These are phyloP conservation scores for Eucalyptus cladocalyx DNA, from an alignment of 345 rosid species.

Conservation along the genomic window DNA sequence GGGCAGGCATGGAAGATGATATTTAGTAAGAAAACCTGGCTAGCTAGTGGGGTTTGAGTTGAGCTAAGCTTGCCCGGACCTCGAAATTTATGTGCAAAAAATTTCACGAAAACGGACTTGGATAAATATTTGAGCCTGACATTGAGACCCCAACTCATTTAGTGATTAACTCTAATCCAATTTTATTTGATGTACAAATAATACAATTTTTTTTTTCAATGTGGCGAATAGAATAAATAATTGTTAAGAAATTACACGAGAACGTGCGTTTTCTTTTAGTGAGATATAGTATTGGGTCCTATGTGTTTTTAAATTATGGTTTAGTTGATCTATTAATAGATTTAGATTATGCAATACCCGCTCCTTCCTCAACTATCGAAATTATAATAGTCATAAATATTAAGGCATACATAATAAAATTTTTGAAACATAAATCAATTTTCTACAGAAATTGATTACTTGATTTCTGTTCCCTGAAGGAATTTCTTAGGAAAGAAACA, in stretches of 20 bases:
- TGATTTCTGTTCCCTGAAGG: accelerated
- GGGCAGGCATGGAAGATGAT: background rate
- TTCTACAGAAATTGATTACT: accelerated
- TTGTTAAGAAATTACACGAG: background rate
- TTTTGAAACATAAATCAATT: too few relatives aligned
- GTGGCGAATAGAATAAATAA: background rate
- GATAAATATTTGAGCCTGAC: background rate
- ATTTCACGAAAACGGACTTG: background rate
- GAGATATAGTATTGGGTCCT: background rate
- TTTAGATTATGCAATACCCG: background rate
- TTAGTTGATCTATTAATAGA: background rate
- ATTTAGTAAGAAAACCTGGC: background rate
- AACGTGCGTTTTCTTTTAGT: background rate
- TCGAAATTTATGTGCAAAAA: background rate
- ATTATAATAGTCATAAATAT: background rate
- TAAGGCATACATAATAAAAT: accelerated
- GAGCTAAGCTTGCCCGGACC: background rate
- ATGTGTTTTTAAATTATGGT: background rate
- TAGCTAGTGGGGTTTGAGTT: background rate
- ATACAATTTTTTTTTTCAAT: background rate
- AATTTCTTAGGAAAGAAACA: accelerated
- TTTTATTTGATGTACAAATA: background rate
- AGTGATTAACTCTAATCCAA: background rate
- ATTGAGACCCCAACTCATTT: accelerated
- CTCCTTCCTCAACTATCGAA: background rate